phyloP scores from a whole-genome alignment of 257 asterid species.

The Solanum infundibuliforme region DNA sequence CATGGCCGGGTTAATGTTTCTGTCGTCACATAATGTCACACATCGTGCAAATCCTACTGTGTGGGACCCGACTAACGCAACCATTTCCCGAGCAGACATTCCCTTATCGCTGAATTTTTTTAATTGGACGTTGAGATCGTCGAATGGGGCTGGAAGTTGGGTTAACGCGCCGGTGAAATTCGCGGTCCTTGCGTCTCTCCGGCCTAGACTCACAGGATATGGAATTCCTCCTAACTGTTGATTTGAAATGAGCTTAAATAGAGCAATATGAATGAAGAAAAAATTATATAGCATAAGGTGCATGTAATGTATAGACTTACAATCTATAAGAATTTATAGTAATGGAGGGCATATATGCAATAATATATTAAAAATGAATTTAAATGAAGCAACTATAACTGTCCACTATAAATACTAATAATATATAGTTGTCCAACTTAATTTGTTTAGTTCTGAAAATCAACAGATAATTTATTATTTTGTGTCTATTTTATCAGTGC shows the following conservation, averaged over 20 bases:
- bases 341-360: not conserved
- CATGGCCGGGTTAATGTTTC: not conserved
- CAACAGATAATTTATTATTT: too few relatives aligned
- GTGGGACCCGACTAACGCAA: not conserved
- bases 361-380: too few relatives aligned
- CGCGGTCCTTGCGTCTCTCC: not conserved
- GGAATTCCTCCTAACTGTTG: not conserved
- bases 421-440: too few relatives aligned
- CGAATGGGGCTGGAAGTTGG: constrained; percentile 2
- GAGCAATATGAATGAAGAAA: not conserved
- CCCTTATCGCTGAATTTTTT: not conserved
- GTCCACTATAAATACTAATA: too few relatives aligned
- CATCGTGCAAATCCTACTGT: not conserved
- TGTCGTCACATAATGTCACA: not conserved
- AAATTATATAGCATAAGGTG: not conserved
- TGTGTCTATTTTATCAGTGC: too few relatives aligned
- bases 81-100: not conserved
- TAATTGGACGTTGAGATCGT: not conserved
- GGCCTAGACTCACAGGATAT: not conserved
- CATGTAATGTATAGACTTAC: not conserved
- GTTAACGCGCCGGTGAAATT: not conserved
- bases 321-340: not conserved
- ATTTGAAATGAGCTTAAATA: not conserved
- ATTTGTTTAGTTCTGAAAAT: too few relatives aligned
- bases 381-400: too few relatives aligned